Conservation (phyloP, 1,139 yeast species). For the Saccharomyces hybrid region DNA sequence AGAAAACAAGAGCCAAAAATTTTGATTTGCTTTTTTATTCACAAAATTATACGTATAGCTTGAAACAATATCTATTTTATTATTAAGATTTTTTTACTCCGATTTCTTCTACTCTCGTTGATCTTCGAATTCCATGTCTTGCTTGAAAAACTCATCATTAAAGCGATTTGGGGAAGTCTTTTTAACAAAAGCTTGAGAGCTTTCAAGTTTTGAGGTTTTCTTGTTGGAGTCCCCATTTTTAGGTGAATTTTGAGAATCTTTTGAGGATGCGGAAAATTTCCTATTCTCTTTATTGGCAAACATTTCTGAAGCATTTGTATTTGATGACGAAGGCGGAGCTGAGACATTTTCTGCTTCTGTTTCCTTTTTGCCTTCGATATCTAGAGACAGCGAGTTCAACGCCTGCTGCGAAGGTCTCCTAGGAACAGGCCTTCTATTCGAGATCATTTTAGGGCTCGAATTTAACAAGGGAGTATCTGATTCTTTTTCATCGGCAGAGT, state of each 20-base stretch:
- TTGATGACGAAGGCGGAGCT: constrained; percentile 12
- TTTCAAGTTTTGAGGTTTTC: neutral
- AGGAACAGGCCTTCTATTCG: constrained; percentile 24
- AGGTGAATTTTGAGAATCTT: neutral
- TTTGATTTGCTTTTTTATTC: neutral
- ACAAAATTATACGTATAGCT: neutral
- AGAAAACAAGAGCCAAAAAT: neutral
- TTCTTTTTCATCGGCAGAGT: neutral
- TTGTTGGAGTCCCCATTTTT: neutral
- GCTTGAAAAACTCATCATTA: constrained; percentile 6
- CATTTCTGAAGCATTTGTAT: constrained; percentile 25
- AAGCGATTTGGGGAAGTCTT: constrained; percentile 5
- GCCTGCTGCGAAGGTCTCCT: constrained; percentile 10
- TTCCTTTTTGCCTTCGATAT: neutral
- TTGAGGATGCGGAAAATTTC: neutral
- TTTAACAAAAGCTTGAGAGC: constrained; percentile 11
- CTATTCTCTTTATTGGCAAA: constrained; percentile 24
- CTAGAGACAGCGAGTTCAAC: neutral
- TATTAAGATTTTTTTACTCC: neutral
- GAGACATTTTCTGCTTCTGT: neutral
- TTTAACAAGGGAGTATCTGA: neutral
- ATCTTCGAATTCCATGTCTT: constrained; percentile 1
- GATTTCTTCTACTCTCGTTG: neutral
- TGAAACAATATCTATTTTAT: neutral
- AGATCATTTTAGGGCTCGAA: constrained; percentile 26